Base-by-base conservation (phyloP, 2,329 filamentous ascomycete genomes). In the Didymellaceae sp. region DNA sequence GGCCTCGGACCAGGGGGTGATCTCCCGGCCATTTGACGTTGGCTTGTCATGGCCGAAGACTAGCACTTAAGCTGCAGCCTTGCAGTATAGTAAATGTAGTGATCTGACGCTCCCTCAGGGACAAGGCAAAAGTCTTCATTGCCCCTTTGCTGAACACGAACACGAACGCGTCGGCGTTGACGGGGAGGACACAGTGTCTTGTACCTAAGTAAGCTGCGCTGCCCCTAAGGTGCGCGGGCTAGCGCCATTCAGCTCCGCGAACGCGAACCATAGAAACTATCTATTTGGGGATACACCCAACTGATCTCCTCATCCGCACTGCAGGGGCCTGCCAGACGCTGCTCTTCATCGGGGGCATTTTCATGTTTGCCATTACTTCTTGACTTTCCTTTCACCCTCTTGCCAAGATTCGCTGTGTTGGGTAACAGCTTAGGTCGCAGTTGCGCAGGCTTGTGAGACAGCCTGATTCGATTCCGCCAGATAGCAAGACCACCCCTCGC, bases 281-380 rank as follows among this genome's bases (percentile, higher is more conserved):
- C n/a, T 68, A 68, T 65, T 63, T 68, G 53, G 45, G 65, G 59
- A 61, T 7, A 46, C 56, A 52, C 57, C 54, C 32, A 52, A 57
- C 52, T 47, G 47, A 51, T 51, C 48, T 46, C 30, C 48, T n/a
- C n/a, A n/a, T n/a, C n/a, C n/a, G n/a, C n/a, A n/a, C n/a, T 54
- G 59, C 56, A 61, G 57, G 60, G 61, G 60, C 54, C 50, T 57
- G 44, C n/a, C 50, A 45, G 32, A 52, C 57, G 52, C 45, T 50
- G 43, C 45, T 45, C 51, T 52, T 50, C 50, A 47, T 43, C 34
- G 40, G 46, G 56, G 53, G 50, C 54, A 24, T 58, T 40, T 40
- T 31, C 42, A 55, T 52, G 48, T 40, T 55, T 51, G 46, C 44
- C 39, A 31, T 57, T 55, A 35, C 30, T 40, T 48, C 35, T 44